Conservation (phyloP, 1,284 basidiomycete species). For the Cryptococcus sp. region DNA sequence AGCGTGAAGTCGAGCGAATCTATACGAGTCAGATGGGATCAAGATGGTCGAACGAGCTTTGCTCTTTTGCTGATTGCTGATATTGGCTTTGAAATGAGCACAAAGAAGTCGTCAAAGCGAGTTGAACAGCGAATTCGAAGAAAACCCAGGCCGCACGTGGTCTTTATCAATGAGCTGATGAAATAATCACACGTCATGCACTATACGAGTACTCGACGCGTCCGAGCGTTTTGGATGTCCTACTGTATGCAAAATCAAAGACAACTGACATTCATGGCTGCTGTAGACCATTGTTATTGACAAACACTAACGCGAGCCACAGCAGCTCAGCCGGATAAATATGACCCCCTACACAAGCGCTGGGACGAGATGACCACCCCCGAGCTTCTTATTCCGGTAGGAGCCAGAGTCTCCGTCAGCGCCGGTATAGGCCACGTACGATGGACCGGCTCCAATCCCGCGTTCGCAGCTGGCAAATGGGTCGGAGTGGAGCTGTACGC, state of each 20-base stretch:
- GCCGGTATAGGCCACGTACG: conserved; percentile 81
- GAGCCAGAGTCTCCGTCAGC: conserved; percentile 65
- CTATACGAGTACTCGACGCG: background rate
- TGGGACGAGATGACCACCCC: conserved; percentile 36
- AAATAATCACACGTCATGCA: background rate
- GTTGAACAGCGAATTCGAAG: conserved; percentile 3
- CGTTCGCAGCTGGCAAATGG: conserved; percentile 90
- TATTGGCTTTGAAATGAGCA: too few species aligned
- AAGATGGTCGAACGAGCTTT: background rate
- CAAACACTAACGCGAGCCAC: background rate
- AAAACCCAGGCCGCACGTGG: conserved; percentile 8
- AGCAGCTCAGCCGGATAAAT: background rate
- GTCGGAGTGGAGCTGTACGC: conserved; percentile 81
- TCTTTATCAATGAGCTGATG: background rate
- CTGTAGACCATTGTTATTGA: too few species aligned
- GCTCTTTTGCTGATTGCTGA: background rate
- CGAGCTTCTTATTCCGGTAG: conserved; percentile 39
- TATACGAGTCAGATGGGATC: background rate
- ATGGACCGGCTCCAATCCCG: conserved; percentile 77
- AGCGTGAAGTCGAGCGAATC: background rate
- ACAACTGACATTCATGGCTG: background rate
- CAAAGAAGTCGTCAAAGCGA: background rate
- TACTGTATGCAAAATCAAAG: background rate
- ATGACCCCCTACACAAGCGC: background rate
- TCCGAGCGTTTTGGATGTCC: background rate